Base-by-base conservation (phyloP, 2,329 filamentous ascomycete genomes). In the Fusarium virguliforme region DNA sequence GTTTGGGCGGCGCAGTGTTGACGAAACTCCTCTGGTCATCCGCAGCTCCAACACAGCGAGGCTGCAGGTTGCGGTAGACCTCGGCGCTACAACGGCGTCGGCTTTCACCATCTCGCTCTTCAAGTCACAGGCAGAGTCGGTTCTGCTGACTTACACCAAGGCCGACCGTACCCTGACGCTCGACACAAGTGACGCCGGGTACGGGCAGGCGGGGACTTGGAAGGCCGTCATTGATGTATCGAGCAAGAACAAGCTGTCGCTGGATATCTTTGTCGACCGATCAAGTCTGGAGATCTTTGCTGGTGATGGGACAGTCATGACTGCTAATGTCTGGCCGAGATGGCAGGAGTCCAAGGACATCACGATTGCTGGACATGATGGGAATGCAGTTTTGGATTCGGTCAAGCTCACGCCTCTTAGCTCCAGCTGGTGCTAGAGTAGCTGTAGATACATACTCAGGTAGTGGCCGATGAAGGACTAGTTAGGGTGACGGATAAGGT, bases 211-310 rank as follows among this genome's bases (percentile, higher is more conserved):
- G 8, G 77, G 76, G 1, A 74, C 60, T 10, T 79, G 76, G 76
- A 69, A 67, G 13, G 76, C 75, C 4, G 57, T 60, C 35, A 69
- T 79, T 61, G 71, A 40, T 53, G 8, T 4, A 15, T 8, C 62
- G 1, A 46, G 35, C 1, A 61, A 68, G n/a, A 64, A 73, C 18
- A 69, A 72, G 57, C 66, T 79, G 22, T 64, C n/a, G 12, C 53
- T 79, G 43, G 75, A 78, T 50, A 74, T 79, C 24, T 74, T 79
- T 28, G 64, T 79, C 30, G 78, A 79, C 65, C 73, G 71, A 6
- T 75, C 74, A 4, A 72, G 67, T 22, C 46, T 79, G 50, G 77
- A 79, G 66, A 66, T 78, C 18, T 79, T 79, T 66, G 71, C 58
- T 35, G 70, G 71, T 1, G 76, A 79, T 67, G 78, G 77, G 8